Evolutionary conservation across 805 yeast species (phyloP), one percentile per base, ranked within the genome.

Genomic region (Wickerhamiella kazuoi): DNA sequence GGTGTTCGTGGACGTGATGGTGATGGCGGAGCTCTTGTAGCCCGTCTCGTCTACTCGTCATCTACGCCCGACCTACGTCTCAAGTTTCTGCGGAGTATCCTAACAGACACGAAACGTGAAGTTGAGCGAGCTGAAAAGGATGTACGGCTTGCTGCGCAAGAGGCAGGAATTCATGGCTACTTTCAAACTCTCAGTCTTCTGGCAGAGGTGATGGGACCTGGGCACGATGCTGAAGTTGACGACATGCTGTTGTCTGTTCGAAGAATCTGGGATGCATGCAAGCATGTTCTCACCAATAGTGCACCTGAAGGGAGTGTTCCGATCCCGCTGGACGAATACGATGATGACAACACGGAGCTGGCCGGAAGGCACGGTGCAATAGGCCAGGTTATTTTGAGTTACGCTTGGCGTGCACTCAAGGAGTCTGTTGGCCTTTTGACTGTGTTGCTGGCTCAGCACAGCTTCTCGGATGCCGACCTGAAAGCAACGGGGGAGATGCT

Each of bases 361-460:
- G 55, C 54, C 30, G 49, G 41, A 11, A 43, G 42, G 21, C 50
- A 54, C 34, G 64, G 64, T n/a, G 57, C 62, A 6, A 59, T 61
- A 0, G 52, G 35, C 7, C 67, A 63, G 38, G 48, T 60, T 17
- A 61, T 76, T 8, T 59, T 72, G 11, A 77, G 79, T 47, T 81
- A 73, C 50, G 71, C 83, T 2, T 86, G 94, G 87, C 72, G 90
- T 57, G 71, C 86, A 0, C 63, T 82, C 5, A 81, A 81, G 49
- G 95, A 84, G 48, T 71, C 86, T 0, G 69, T 83, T 0, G 50
- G 59, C 1, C 54, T 83, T 26, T 42, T 82, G 17, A 45, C 41
- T 34, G 36, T 40, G 8, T 31, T 46, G 15, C 38, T 44, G 14
- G 31, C 40, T 8, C 13, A 26, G 1, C 32, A 18, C n/a, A 14